Conservation (phyloP, 345 rosid genomes). For the Eucalyptus guilfoylei region DNA sequence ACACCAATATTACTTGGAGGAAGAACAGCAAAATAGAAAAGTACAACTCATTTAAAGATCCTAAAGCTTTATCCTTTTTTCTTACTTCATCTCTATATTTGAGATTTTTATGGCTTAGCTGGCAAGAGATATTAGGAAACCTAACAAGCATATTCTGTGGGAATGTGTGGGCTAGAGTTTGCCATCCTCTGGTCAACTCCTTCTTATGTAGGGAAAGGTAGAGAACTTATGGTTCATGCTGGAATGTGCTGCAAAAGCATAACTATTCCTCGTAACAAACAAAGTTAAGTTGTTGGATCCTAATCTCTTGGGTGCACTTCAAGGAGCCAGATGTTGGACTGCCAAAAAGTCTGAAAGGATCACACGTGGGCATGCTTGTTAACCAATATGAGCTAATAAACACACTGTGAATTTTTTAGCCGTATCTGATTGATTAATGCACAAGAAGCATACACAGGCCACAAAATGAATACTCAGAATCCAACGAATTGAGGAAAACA, state of each 20-base stretch:
- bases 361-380: neutral
- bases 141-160: neutral
- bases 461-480: neutral
- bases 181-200: neutral
- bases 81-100: neutral
- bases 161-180: neutral
- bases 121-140: neutral
- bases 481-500: neutral
- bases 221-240: neutral
- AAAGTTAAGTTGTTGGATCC: neutral
- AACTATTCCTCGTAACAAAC: neutral
- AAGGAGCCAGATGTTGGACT: neutral
- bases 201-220: neutral
- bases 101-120: neutral
- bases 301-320: neutral
- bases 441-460: neutral
- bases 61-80: neutral
- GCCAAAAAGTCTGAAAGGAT: neutral
- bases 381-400: neutral
- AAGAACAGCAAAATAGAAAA: neutral
- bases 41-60: neutral
- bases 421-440: neutral
- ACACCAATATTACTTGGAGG: neutral
- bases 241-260: neutral
- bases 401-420: neutral